Evolutionary conservation across 1,139 yeast genomes (phyloP), one percentile per base, ranked within the genome.

Genomic region (Nakaseomyces sp.): DNA sequence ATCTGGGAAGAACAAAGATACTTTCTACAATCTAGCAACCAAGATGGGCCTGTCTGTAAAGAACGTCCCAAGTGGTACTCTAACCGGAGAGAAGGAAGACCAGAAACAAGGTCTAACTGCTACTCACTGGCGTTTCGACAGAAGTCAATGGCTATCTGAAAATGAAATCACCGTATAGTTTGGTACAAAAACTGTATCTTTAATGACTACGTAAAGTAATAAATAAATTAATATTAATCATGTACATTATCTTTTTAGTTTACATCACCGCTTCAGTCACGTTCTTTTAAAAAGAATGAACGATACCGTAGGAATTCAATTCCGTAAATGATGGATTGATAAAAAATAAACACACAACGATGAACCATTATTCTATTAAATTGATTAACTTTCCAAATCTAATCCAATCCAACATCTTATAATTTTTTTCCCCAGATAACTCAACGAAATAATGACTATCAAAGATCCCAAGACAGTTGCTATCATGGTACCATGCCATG

Each of bases 401-500:
- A n/a, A n/a, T n/a, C n/a, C n/a, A n/a, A n/a, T n/a, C n/a, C n/a
- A n/a, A n/a, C n/a, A n/a, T n/a, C n/a, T n/a, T n/a, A n/a, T n/a
- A n/a, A n/a, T n/a, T n/a, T n/a, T n/a, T n/a, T n/a, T n/a, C n/a
- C n/a, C n/a, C n/a, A 22, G 19, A 35, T 18, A 43, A 30, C 15
- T 28, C 30, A 18, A 17, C 38, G 18, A 43, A 41, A 29, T 12
- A 19, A 36, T 37, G 43, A 32, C 36, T 17, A 12, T 24, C 6
- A 32, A 32, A 18, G 24, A 32, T 17, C 36, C 24, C 13, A 36
- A 38, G 33, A 32, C 52, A 1, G 67, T 69, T 40, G 56, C 79
- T 33, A 67, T 81, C 5, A 67, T 81, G 6, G 72, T 81, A 1
- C 87, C 91, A 1, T 79, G 89, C 47, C 91, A 81, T 53, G 73